Conservation (phyloP, 1,284 basidiomycete species). For the Pulveroboletus sp. region DNA sequence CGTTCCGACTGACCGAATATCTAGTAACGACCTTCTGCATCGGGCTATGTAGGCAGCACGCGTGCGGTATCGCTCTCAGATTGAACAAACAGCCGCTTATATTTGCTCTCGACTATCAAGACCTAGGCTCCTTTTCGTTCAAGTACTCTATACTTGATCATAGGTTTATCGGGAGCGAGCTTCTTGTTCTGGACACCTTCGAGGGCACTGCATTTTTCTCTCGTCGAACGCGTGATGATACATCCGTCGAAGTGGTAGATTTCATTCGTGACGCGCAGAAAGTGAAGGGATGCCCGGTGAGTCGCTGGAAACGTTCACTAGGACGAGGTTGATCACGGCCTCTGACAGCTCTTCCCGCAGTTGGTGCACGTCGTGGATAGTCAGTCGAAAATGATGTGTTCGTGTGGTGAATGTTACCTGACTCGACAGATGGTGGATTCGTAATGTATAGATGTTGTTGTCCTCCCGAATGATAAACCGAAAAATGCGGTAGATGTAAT, state of each 20-base stretch:
- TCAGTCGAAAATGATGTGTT: not conserved
- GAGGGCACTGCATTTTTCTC: conserved; percentile 2
- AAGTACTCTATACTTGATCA: not conserved
- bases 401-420: not conserved
- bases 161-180: not conserved
- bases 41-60: not conserved
- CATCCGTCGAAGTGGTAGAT: not conserved
- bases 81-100: not conserved
- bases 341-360: not conserved
- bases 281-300: not conserved
- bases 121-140: not conserved
- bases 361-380: not conserved
- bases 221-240: not conserved
- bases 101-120: conserved; percentile 4
- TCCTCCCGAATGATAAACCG: too few species aligned
- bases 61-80: not conserved
- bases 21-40: conserved; percentile 1
- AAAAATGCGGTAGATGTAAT: too few species aligned
- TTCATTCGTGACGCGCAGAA: not conserved
- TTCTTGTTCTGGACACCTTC: not conserved
- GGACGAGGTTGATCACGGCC: too few species aligned
- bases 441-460: too few species aligned
- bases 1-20: not conserved
- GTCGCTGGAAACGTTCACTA: not conserved
- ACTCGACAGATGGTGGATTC: not conserved